These are phyloP conservation scores for Talaromyces atroroseus DNA, from an alignment of 2,329 filamentous ascomycete genomes.

Conservation along the genomic window DNA sequence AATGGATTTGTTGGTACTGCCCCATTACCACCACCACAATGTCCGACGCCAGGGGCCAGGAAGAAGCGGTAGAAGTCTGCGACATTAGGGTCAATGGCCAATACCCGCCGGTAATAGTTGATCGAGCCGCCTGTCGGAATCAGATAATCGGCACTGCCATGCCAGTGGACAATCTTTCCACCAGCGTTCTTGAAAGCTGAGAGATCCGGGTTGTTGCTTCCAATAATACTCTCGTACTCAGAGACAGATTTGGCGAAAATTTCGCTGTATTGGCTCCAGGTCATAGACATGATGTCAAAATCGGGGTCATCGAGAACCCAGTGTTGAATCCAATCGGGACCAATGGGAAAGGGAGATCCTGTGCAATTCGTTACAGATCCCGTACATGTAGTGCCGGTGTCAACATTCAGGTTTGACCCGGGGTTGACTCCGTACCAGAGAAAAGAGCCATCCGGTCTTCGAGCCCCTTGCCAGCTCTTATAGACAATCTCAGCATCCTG, in stretches of 20 bases:
- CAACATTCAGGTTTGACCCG: neutral
- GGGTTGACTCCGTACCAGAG: conserved; percentile 32
- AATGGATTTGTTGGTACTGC: conserved; percentile 6
- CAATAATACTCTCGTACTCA: conserved; percentile 20
- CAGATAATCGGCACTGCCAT: conserved; percentile 1
- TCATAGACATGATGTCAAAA: neutral
- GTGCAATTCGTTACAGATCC: neutral
- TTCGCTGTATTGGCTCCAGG: conserved; percentile 18
- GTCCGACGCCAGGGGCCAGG: conserved; percentile 27
- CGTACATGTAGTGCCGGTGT: neutral
- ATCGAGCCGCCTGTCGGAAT: neutral
- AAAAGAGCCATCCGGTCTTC: neutral
- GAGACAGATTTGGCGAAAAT: conserved; percentile 27
- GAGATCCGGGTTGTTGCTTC: conserved; percentile 17
- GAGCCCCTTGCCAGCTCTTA: neutral
- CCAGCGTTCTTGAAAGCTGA: neutral
- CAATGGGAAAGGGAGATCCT: neutral
- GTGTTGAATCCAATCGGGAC: neutral
- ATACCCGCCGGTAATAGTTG: neutral
- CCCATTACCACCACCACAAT: conserved; percentile 27
- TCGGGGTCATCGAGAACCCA: neutral
- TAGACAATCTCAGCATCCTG: neutral
- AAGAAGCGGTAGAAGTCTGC: conserved; percentile 4
- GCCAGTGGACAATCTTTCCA: conserved; percentile 2
- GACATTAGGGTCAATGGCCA: neutral